Evolutionary conservation across 2,329 filamentous ascomycete species (phyloP), one percentile per base, ranked within the genome.

Genomic region (Erysiphe pulchra): DNA sequence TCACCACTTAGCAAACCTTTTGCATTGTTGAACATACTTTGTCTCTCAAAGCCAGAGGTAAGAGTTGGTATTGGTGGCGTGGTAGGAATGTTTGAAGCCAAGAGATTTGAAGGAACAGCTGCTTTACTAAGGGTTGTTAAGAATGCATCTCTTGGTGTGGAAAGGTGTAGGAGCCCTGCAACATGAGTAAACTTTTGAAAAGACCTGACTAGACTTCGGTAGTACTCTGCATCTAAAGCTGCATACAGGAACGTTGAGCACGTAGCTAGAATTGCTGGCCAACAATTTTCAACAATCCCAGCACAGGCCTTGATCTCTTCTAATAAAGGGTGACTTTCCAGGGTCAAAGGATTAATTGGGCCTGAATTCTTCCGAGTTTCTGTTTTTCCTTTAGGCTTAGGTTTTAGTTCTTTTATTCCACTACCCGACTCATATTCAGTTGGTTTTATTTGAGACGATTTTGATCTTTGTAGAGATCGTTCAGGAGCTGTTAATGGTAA

Each of bases 161-260:
- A 66, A 10, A 95, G 70, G 50, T 86, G 76, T 9, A 98, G 63
- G 42, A 98, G 66, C 5, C 90, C 92, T 36, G 90, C 84, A 2
- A 95, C 87, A 58, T 98, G 92, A 0, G 90, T 81, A 55, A 98
- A 82, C 51, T 92, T 85, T 55, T 98, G 90, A 53, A 95, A 92
- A 0, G 87, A 82, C 52, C 90, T 74, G 20, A 98, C 87, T 1
- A 98, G 66, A 10, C 79, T 75, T 52, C 94, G 86, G 55, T 95
- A 98, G 54, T 90, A 94, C 45, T 94, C 85, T 1, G 83, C 80
- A 57, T 98, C 90, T 4, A 98, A 65, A 0, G 87, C 77, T 30
- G 90, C 83, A 57, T 92, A 92, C 16, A 98, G 64, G 57, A 95
- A 98, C 0, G 87, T 94, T 0, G 90, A 98, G 54, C 85, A 94